These are phyloP conservation scores for Colletotrichum brevisporum DNA, from an alignment of 2,329 filamentous ascomycete genomes.

Conservation along the genomic window DNA sequence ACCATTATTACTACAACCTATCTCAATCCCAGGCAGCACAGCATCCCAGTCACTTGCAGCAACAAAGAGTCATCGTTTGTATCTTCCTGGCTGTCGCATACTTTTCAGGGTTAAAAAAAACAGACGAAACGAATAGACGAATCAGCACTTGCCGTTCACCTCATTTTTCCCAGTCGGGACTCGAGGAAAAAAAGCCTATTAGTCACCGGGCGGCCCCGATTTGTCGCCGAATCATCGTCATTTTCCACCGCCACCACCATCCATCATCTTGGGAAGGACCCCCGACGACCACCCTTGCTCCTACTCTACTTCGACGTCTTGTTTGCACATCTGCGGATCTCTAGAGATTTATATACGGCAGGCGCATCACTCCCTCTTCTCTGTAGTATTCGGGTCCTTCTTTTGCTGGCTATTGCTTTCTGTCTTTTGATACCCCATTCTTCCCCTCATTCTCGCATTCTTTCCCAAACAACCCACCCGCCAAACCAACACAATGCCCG, in stretches of 20 bases:
- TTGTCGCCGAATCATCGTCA: slow-evolving; percentile 26
- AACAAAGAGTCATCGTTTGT: neutral
- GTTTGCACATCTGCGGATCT: neutral
- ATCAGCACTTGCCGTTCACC: slow-evolving; percentile 15
- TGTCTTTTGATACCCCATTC: slow-evolving; percentile 34
- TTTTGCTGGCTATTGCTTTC: slow-evolving; percentile 19
- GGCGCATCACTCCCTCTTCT: neutral
- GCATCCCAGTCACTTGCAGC: neutral
- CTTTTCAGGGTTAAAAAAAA: neutral
- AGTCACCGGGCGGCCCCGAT: slow-evolving; percentile 30
- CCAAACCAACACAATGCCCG: slow-evolving; percentile 75
- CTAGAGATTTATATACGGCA: neutral
- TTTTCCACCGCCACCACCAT: neutral
- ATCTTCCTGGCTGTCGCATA: neutral
- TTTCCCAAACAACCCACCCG: neutral
- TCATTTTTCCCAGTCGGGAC: neutral
- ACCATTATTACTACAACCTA: no score
- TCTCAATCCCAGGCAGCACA: neutral
- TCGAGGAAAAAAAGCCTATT: slow-evolving; percentile 13
- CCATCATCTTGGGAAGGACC: no score
- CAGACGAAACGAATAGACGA: slow-evolving; percentile 11
- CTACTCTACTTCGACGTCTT: neutral
- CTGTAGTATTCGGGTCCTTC: neutral
- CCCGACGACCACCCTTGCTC: slow-evolving; percentile 10
- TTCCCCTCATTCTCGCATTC: slow-evolving; percentile 26